Evolutionary conservation across 148 eudicot species (phyloP).

Genomic region (Fallopia convolvulus): DNA sequence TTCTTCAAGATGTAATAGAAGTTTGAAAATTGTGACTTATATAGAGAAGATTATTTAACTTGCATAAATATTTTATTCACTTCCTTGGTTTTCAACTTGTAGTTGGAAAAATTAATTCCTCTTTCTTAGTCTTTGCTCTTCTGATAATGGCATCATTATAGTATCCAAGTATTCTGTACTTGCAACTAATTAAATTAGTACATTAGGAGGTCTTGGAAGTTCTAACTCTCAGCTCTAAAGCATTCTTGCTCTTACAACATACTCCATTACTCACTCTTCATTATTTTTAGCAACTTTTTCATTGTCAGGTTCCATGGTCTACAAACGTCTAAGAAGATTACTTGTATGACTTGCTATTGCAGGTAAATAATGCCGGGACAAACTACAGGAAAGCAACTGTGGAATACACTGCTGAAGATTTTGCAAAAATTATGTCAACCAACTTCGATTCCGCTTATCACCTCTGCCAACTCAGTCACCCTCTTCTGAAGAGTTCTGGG

Average conservation of each 20-base stretch:
- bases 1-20: neutral
- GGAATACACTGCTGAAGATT: slow-evolving; percentile 62
- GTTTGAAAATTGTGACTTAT: neutral
- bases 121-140: neutral
- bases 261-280: neutral
- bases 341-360: neutral
- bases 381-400: slow-evolving; percentile 63
- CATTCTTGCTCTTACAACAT: neutral
- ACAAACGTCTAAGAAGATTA: neutral
- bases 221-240: neutral
- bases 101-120: too few species aligned
- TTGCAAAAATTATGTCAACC: slow-evolving; percentile 53
- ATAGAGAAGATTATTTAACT: neutral
- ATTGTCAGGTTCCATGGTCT: neutral
- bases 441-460: slow-evolving; percentile 83
- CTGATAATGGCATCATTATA: neutral
- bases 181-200: neutral
- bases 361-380: slow-evolving; percentile 92
- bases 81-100: neutral
- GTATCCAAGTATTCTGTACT: neutral
- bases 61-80: neutral
- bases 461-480: slow-evolving; percentile 74
- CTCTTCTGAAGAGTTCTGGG: slow-evolving; percentile 72
- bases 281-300: neutral
- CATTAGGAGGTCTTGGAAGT: neutral